These are phyloP conservation scores for Cornus suecica DNA, from an alignment of 148 eudicot genomes.

Conservation along the genomic window DNA sequence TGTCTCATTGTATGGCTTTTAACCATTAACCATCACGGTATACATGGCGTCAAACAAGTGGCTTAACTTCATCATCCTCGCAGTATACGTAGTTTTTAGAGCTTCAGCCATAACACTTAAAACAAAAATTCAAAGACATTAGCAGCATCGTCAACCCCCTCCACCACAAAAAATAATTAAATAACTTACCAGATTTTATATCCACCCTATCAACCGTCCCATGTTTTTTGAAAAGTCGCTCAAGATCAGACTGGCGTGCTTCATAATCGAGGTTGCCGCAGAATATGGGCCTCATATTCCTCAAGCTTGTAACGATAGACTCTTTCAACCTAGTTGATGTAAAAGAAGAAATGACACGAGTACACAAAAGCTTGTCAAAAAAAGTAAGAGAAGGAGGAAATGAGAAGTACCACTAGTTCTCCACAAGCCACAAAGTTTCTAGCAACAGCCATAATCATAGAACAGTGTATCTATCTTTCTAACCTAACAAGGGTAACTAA, in stretches of 20 bases:
- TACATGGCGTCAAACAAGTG: background rate
- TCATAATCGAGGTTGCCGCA: conserved; percentile 84
- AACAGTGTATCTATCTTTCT: no score
- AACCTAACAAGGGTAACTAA: background rate
- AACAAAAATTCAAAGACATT: no score
- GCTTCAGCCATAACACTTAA: no score
- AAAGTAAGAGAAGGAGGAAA: background rate
- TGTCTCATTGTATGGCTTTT: background rate
- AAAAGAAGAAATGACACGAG: background rate
- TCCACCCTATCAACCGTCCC: conserved; percentile 86
- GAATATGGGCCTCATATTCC: conserved; percentile 66
- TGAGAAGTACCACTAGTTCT: background rate
- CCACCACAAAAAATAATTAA: background rate
- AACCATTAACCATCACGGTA: background rate
- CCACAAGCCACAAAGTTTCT: background rate
- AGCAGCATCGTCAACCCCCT: no score
- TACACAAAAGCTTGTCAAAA: background rate
- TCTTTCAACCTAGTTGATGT: background rate
- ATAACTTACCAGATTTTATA: conserved; percentile 74
- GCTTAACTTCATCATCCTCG: background rate
- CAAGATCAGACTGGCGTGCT: conserved; percentile 78
- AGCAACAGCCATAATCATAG: no score
- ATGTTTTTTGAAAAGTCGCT: conserved; percentile 76
- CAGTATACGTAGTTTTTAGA: no score
- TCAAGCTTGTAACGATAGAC: background rate